phyloP scores from a whole-genome alignment of 352 stramenopile genomes.

The Sclerospora graminicola region DNA sequence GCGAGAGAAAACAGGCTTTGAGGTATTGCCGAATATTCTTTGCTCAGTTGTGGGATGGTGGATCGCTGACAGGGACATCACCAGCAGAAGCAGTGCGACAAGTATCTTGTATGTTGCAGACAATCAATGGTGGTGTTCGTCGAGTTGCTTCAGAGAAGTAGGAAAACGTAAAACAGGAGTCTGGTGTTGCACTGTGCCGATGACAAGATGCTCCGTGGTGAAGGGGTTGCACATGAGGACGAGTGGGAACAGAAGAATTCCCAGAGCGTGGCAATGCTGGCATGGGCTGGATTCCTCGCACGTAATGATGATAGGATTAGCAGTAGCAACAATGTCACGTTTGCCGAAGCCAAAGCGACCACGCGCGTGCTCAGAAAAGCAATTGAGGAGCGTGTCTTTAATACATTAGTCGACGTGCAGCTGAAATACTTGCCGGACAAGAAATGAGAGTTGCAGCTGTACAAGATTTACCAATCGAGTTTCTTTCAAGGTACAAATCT shows the following conservation, averaged over 20 bases:
- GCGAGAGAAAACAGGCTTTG: constrained; percentile 53
- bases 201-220: constrained; percentile 41
- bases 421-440: constrained; percentile 69
- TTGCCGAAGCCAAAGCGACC: constrained; percentile 40
- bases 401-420: constrained; percentile 52
- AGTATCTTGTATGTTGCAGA: constrained; percentile 64
- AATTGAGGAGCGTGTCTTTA: constrained; percentile 55
- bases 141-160: constrained; percentile 48
- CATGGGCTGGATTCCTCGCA: constrained; percentile 57
- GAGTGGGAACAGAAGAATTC: constrained; percentile 58
- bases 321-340: constrained; percentile 31
- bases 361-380: constrained; percentile 58
- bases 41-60: constrained; percentile 58
- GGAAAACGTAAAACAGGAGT: constrained; percentile 45
- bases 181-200: constrained; percentile 28
- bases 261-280: constrained; percentile 67
- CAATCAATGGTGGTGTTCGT: constrained; percentile 59
- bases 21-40: constrained; percentile 75
- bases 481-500: constrained; percentile 54
- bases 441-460: constrained; percentile 59
- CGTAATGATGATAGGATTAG: constrained; percentile 22
- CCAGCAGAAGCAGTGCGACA: constrained; percentile 61
- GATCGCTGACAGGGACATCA: constrained; percentile 46
- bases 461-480: constrained; percentile 57
- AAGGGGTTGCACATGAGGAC: constrained; percentile 49